Evolutionary conservation across 192 early-diverging fungal species (phyloP).

Genomic region (Coemansia sp.): DNA sequence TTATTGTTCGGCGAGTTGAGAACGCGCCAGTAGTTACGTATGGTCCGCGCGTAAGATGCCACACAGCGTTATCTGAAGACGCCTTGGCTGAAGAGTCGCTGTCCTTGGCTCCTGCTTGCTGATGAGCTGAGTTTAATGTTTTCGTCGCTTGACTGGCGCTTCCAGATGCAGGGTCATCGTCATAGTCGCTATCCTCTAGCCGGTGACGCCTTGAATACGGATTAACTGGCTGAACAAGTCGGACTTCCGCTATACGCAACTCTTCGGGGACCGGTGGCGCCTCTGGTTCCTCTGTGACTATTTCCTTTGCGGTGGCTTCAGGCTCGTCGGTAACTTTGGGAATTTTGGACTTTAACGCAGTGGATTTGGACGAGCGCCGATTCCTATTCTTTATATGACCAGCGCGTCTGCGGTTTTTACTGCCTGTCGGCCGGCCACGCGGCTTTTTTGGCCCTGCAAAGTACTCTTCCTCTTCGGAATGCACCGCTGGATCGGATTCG

Average conservation of each 20-base stretch:
- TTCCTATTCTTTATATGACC: conserved; percentile 30
- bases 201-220: conserved; percentile 34
- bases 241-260: conserved; percentile 35
- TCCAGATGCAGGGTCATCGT: not conserved
- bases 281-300: not conserved
- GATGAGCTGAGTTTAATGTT: not conserved
- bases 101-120: not conserved
- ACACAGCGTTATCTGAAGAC: conserved; percentile 21
- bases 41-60: conserved; percentile 31
- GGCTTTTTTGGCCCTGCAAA: not conserved
- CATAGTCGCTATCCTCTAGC: conserved; percentile 8
- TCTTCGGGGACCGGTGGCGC: conserved; percentile 33
- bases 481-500: not conserved
- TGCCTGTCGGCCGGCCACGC: conserved; percentile 30
- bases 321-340: not conserved
- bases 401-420: conserved; percentile 35
- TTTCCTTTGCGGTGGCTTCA: not conserved
- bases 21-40: conserved; percentile 56
- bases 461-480: not conserved
- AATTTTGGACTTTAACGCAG: not conserved
- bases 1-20: conserved; percentile 44
- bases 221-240: conserved; percentile 22
- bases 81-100: not conserved
- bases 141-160: not conserved
- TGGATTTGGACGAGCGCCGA: not conserved